Evolutionary conservation across 2,329 filamentous ascomycete genomes (phyloP).

Genomic region (Amauroascus niger): DNA sequence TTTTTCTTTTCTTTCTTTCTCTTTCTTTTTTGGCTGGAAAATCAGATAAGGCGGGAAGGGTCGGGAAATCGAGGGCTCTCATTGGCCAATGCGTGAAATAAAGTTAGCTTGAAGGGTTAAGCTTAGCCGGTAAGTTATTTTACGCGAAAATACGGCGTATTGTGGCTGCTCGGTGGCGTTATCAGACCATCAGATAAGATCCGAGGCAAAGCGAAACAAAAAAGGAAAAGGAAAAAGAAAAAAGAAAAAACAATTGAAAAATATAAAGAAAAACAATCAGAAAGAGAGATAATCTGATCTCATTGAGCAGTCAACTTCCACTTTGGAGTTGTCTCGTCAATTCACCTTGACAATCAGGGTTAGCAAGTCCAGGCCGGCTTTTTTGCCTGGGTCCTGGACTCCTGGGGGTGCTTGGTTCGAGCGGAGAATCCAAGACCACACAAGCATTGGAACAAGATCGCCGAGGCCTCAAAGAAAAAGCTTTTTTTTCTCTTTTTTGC

Average conservation of each 20-base stretch:
- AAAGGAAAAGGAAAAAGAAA: background rate
- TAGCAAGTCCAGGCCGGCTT: background rate
- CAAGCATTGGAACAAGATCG: slow-evolving; percentile 5
- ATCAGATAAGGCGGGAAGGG: background rate
- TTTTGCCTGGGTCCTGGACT: too few relatives aligned
- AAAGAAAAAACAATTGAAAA: background rate
- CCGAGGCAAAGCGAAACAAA: background rate
- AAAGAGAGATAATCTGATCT: background rate
- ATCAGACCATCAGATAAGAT: slow-evolving; percentile 7
- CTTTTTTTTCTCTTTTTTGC: slow-evolving; percentile 1
- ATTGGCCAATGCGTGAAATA: background rate
- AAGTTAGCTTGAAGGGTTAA: background rate
- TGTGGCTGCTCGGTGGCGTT: background rate
- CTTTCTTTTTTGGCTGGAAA: too few relatives aligned
- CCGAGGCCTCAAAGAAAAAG: background rate
- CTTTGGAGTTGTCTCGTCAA: too few relatives aligned
- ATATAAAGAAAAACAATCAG: background rate
- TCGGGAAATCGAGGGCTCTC: background rate
- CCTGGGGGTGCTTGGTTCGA: background rate
- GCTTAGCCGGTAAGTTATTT: slow-evolving; percentile 4
- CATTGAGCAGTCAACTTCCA: too few relatives aligned
- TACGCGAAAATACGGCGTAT: slow-evolving; percentile 3
- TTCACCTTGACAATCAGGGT: too few relatives aligned
- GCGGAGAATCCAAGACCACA: background rate
- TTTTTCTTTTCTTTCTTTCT: too few relatives aligned